Conservation (phyloP, 495 filamentous ascomycete genomes). For the Rostrohypoxylon terebratum region DNA sequence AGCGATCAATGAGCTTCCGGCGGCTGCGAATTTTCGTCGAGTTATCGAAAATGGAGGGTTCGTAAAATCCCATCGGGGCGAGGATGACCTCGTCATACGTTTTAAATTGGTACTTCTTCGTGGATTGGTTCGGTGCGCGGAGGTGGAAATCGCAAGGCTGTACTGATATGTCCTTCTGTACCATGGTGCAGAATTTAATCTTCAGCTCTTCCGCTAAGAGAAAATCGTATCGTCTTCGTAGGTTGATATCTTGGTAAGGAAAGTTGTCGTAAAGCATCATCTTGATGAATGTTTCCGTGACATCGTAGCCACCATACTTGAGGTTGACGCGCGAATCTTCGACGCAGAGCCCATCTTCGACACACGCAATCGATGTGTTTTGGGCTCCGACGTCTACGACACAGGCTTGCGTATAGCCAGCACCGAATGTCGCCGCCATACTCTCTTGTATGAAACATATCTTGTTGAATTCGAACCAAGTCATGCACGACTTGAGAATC, state of each 20-base stretch:
- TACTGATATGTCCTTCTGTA: slow-evolving; percentile 83
- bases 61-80: slow-evolving; percentile 89
- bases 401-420: slow-evolving; percentile 90
- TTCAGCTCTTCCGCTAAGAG: slow-evolving; percentile 95
- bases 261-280: slow-evolving; percentile 98
- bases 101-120: slow-evolving; percentile 91
- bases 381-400: slow-evolving; percentile 97
- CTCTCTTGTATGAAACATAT: slow-evolving; percentile 97
- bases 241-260: slow-evolving; percentile 92
- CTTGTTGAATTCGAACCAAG: slow-evolving; percentile 85
- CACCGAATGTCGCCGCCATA: slow-evolving; percentile 93
- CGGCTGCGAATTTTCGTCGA: slow-evolving; percentile 79
- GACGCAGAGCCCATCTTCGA: slow-evolving; percentile 94
- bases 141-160: slow-evolving; percentile 89
- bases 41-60: slow-evolving; percentile 87
- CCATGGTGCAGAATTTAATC: slow-evolving; percentile 86
- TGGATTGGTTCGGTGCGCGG: slow-evolving; percentile 86
- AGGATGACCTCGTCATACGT: slow-evolving; percentile 93
- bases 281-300: slow-evolving; percentile 93
- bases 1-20: slow-evolving; percentile 81
- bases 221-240: slow-evolving; percentile 90
- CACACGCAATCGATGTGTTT: slow-evolving; percentile 97
- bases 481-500: slow-evolving; percentile 83
- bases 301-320: slow-evolving; percentile 91
- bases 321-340: slow-evolving; percentile 92